Percentiles rank a stretch among this genome's conserved stretches.
Conservation (phyloP, 2,329 filamentous ascomycete species). For the Metarhizium brunneum region DNA sequence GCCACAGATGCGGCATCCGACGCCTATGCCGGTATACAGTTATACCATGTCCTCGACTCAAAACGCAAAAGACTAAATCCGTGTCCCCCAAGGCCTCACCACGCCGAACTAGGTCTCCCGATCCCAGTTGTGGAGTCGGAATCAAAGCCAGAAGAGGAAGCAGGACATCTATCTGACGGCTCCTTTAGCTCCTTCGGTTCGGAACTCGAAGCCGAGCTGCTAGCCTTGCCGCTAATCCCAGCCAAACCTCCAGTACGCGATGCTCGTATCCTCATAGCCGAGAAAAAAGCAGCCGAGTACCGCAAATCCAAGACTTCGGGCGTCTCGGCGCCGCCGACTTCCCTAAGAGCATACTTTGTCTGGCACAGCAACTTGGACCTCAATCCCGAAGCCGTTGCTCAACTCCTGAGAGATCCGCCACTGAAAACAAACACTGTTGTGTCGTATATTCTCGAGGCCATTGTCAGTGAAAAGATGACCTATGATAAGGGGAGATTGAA, state of each 20-base stretch:
- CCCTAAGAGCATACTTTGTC: slow-evolving; percentile 51
- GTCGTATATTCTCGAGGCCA: slow-evolving; percentile 47
- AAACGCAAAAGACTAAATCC: slow-evolving; percentile 59
- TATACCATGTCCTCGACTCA: slow-evolving; percentile 64
- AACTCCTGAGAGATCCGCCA: slow-evolving; percentile 50
- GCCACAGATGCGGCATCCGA: slow-evolving; percentile 65
- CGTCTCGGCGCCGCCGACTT: slow-evolving; percentile 17
- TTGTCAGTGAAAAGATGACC: slow-evolving; percentile 41
- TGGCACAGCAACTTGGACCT: slow-evolving; percentile 49
- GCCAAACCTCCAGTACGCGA: slow-evolving; percentile 18
- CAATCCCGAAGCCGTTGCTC: slow-evolving; percentile 38
- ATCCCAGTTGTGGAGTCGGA: slow-evolving; percentile 37
- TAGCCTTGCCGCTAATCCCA: neutral
- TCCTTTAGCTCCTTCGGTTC: neutral
- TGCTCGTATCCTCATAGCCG: slow-evolving; percentile 32
- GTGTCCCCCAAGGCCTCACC: slow-evolving; percentile 58
- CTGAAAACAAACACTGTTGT: slow-evolving; percentile 46
- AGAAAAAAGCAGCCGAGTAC: slow-evolving; percentile 28
- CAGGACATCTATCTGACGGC: neutral
- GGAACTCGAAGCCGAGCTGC: neutral
- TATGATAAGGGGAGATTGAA: slow-evolving; percentile 37
- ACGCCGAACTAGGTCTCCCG: slow-evolving; percentile 56
- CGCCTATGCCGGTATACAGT: slow-evolving; percentile 67
- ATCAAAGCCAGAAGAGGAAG: slow-evolving; percentile 9
- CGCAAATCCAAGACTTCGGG: slow-evolving; percentile 16